Evolutionary conservation across 2,329 filamentous ascomycete species (phyloP), one percentile per base, ranked within the genome.

Genomic region (Aspergillus eucalypticola): DNA sequence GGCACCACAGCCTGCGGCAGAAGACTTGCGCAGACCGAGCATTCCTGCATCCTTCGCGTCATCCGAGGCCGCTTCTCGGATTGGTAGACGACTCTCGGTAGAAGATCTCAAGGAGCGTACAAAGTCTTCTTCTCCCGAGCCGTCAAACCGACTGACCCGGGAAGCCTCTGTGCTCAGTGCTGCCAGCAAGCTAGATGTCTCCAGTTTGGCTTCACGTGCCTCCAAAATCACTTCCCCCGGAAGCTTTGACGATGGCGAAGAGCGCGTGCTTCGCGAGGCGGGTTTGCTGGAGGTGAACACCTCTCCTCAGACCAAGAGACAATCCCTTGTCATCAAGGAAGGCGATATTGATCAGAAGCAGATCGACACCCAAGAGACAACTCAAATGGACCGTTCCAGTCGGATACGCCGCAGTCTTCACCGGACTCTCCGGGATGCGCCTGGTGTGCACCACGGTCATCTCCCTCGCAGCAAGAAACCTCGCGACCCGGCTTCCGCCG

Each of bases 351-450:
- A 77, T 10, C 69, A 72, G 2, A 78, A 80, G 23, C 62, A 75
- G 66, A 70, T 71, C 60, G 69, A 79, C 69, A 61, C 75, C 62
- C 59, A 73, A 65, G 66, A 80, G 65, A 39, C 72, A 64, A 56
- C 73, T 62, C 59, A 80, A 70, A 81, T 83, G 32, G 84, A 82
- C 54, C 76, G 81, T 48, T 87, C 89, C 46, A 83, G 82, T 64
- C 88, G 83, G 59, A 92, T 93, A 54, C 88, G 94, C 23, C 88
- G 92, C 63, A 96, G 92, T 73, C 80, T 98, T 13, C 94, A 97
- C 69, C 90, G 92, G 59, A 96, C 93, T 11, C 84, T 98, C 60
- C 87, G 95, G 64, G 94, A 98, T 69, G 85, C 89, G 13, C 78
- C 90, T 81, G 78, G 90, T 81, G 68, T 89, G 81, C 60, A 63